Evolutionary conservation across 257 asterid genomes (phyloP).

Genomic region (Forsythia viridissima): DNA sequence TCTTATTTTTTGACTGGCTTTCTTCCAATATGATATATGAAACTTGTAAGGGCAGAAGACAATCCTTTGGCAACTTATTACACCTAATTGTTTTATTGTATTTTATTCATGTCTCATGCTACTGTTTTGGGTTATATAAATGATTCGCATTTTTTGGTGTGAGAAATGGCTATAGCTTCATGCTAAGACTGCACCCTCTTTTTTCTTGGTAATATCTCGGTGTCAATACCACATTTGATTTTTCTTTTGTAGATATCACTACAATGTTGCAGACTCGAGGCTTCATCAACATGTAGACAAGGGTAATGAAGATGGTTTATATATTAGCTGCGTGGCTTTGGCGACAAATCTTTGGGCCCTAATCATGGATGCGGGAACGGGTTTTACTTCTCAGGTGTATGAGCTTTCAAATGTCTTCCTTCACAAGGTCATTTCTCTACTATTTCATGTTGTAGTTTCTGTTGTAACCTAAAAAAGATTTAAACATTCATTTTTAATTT

Average conservation of each 20-base stretch:
- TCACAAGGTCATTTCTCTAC: conserved; percentile 62
- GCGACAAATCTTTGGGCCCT: conserved; percentile 96
- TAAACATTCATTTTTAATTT: no score
- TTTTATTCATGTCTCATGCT: not conserved
- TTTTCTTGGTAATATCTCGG: no score
- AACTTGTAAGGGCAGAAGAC: not conserved
- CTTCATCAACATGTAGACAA: conserved; percentile 83
- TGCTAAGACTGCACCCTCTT: no score
- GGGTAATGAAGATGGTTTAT: conserved; percentile 94
- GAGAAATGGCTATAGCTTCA: not conserved
- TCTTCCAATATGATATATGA: not conserved
- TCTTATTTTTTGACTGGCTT: not conserved
- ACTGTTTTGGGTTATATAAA: not conserved
- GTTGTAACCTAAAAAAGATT: no score
- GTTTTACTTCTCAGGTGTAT: conserved; percentile 82
- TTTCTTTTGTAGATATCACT: conserved; percentile 59
- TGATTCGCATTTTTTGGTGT: not conserved
- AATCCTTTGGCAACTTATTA: not conserved
- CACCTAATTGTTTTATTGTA: not conserved
- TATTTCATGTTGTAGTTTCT: conserved; percentile 5
- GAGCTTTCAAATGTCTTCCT: conserved; percentile 92
- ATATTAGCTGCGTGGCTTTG: conserved; percentile 90
- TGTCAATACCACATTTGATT: not conserved
- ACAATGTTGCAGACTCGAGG: conserved; percentile 80
- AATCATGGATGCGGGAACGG: conserved; percentile 98